phyloP scores from a whole-genome alignment of 106 monocot species.

The Iris macrosiphon region DNA sequence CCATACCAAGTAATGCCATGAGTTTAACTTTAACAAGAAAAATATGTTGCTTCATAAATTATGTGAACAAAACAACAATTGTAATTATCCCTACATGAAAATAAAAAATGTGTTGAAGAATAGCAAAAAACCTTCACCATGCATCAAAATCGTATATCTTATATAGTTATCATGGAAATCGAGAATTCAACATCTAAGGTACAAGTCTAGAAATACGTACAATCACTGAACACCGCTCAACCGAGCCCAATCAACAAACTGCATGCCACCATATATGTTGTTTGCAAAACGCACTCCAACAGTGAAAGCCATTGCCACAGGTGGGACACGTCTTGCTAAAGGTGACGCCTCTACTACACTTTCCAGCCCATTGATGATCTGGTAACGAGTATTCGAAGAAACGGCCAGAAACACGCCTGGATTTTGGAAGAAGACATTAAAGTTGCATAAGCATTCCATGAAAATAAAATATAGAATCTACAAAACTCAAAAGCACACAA shows the following conservation, averaged over 20 bases:
- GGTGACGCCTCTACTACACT: constrained; percentile 69
- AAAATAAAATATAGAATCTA: background rate
- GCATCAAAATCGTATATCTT: too few relatives aligned
- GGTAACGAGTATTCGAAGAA: constrained; percentile 88
- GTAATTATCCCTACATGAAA: too few relatives aligned
- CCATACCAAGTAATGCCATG: too few relatives aligned
- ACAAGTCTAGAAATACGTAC: background rate
- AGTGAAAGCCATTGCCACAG: constrained; percentile 80
- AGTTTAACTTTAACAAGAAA: too few relatives aligned
- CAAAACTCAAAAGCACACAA: too few relatives aligned
- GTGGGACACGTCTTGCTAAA: constrained; percentile 44
- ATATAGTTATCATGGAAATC: too few relatives aligned
- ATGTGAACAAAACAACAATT: too few relatives aligned
- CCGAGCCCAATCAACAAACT: constrained; percentile 90
- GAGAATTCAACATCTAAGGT: too few relatives aligned
- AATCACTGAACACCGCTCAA: constrained; percentile 72
- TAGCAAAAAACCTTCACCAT: too few relatives aligned
- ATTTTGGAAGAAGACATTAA: background rate
- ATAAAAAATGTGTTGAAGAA: too few relatives aligned
- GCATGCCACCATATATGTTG: constrained; percentile 94
- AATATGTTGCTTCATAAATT: too few relatives aligned
- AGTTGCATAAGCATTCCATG: background rate
- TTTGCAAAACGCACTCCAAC: constrained; percentile 80
- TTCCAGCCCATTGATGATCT: constrained; percentile 82
- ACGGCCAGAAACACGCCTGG: constrained; percentile 79